Conservation (phyloP, 2,329 filamentous ascomycete genomes). For the Fusarium poae region DNA sequence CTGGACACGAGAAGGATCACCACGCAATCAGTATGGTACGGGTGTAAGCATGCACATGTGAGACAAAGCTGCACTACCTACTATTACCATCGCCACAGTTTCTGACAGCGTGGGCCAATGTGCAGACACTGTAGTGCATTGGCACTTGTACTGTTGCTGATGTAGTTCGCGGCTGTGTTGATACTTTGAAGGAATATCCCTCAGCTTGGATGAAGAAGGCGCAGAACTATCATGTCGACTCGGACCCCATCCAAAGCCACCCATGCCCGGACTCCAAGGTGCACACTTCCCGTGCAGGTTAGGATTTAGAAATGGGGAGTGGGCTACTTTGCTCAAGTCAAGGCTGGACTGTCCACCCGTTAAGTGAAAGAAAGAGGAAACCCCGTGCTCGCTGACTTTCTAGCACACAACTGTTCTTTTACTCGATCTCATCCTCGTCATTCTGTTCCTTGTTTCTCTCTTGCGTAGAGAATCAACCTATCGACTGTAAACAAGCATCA, state of each 20-base stretch:
- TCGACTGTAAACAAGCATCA: background rate
- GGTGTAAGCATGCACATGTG: constrained; percentile 2
- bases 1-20: constrained; percentile 4
- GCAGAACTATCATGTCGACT: constrained; percentile 14
- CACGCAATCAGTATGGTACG: background rate
- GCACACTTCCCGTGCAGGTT: constrained; percentile 15
- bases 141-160: background rate
- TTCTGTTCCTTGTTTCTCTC: constrained; percentile 1
- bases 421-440: constrained; percentile 1
- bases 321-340: constrained; percentile 1
- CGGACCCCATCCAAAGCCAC: constrained; percentile 24
- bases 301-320: constrained; percentile 1
- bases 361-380: constrained; percentile 26
- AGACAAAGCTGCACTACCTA: constrained; percentile 13
- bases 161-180: background rate
- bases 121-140: background rate
- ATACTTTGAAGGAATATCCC: background rate
- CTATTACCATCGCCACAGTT: constrained; percentile 8
- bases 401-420: constrained; percentile 8
- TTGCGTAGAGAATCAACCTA: background rate
- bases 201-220: constrained; percentile 6
- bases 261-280: constrained; percentile 20
- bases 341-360: constrained; percentile 8
- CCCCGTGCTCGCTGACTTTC: constrained; percentile 16
- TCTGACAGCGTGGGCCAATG: background rate